Conservation (phyloP, 176 grass and related monocot genomes). For the Cenchrus fungigraminus region DNA sequence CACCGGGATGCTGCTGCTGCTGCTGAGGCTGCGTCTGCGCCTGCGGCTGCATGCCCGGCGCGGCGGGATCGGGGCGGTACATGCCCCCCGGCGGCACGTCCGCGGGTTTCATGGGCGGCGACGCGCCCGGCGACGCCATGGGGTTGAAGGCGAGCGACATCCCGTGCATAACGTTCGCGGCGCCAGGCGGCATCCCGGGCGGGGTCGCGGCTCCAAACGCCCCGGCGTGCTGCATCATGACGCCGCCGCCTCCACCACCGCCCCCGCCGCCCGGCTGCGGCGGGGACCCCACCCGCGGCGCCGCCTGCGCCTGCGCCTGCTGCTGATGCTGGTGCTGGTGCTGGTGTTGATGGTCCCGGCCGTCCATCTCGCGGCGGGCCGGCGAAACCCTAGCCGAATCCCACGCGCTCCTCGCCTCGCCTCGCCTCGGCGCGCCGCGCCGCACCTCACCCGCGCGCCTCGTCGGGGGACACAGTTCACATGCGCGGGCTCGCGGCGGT, state of each 20-base stretch:
- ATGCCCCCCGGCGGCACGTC: slow-evolving; percentile 33
- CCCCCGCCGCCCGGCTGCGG: neutral
- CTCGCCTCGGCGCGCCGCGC: neutral
- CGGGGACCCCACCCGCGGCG: slow-evolving; percentile 40
- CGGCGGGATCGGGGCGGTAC: slow-evolving; percentile 42
- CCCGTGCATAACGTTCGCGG: slow-evolving; percentile 51
- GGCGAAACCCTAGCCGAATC: slow-evolving; percentile 55
- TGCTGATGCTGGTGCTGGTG: slow-evolving; percentile 7
- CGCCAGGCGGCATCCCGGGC: slow-evolving; percentile 37
- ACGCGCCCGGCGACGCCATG: slow-evolving; percentile 48
- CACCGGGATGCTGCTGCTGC: slow-evolving; percentile 20
- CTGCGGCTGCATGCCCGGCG: slow-evolving; percentile 37
- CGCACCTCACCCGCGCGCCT: slow-evolving; percentile 3
- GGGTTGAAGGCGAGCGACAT: slow-evolving; percentile 55
- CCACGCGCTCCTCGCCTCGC: neutral
- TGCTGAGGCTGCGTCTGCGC: slow-evolving; percentile 29
- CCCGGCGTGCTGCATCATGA: slow-evolving; percentile 50
- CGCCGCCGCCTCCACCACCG: slow-evolving; percentile 28
- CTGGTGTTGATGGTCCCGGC: slow-evolving; percentile 34
- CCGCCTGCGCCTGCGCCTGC: slow-evolving; percentile 14
- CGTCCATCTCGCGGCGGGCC: slow-evolving; percentile 43
- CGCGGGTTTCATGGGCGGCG: slow-evolving; percentile 44
- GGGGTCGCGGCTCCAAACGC: slow-evolving; percentile 20
- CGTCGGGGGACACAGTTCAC: slow-evolving; percentile 34
- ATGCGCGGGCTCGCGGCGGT: slow-evolving; percentile 41